These are phyloP conservation scores for Monosporozyma aerobia DNA, from an alignment of 805 yeast genomes.

Conservation along the genomic window DNA sequence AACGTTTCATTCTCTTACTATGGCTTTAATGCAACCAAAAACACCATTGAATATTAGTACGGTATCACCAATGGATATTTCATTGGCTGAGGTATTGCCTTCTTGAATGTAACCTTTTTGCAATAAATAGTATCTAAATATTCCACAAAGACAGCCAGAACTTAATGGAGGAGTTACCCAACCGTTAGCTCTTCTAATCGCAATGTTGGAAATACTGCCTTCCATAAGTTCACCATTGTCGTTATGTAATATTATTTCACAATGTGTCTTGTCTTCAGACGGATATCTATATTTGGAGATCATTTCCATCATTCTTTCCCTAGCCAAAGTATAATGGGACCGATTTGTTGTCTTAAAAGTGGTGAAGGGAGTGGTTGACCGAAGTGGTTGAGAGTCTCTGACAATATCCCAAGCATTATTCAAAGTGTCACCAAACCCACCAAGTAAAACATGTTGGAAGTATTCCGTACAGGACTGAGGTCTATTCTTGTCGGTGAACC, in stretches of 20 bases:
- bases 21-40: constrained; percentile 66
- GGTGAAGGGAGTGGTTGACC: constrained; percentile 59
- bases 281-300: constrained; percentile 29
- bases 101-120: constrained; percentile 46
- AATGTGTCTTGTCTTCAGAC: constrained; percentile 13
- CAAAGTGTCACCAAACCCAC: constrained; percentile 20
- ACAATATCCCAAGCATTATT: constrained; percentile 47
- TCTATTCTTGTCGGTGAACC: not conserved
- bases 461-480: constrained; percentile 9
- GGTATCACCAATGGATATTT: constrained; percentile 56
- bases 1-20: constrained; percentile 25
- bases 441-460: constrained; percentile 22
- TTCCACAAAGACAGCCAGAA: constrained; percentile 81
- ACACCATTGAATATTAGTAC: constrained; percentile 74
- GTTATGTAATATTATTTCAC: constrained; percentile 69
- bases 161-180: constrained; percentile 81
- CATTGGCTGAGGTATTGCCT: constrained; percentile 34
- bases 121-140: constrained; percentile 57
- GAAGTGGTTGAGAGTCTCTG: constrained; percentile 44
- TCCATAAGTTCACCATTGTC: constrained; percentile 56
- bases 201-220: constrained; percentile 77
- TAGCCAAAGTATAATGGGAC: constrained; percentile 50
- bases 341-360: constrained; percentile 82
- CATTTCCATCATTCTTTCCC: constrained; percentile 37
- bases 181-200: constrained; percentile 33